Conservation (phyloP, 805 yeast species). For the Monosporozyma yasuniensis region DNA sequence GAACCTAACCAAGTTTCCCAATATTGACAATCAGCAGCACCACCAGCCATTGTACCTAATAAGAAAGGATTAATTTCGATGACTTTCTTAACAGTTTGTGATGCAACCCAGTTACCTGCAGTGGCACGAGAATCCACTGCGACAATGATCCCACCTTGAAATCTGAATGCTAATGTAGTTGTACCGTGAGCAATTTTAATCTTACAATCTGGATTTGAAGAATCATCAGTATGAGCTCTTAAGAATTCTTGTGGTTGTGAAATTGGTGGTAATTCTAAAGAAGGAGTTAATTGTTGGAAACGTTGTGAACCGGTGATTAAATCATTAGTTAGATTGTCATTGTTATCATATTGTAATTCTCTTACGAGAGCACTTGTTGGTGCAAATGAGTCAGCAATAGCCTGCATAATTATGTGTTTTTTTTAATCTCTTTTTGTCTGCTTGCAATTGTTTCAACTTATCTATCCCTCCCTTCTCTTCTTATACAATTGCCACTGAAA, state of each 20-base stretch:
- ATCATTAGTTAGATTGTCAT: slow-evolving; percentile 29
- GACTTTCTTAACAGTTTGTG: slow-evolving; percentile 95
- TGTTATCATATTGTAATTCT: slow-evolving; percentile 25
- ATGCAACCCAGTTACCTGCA: slow-evolving; percentile 96
- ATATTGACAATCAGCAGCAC: slow-evolving; percentile 98
- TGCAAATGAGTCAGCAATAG: slow-evolving; percentile 27
- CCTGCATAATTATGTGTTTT: slow-evolving; percentile 19
- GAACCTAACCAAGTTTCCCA: slow-evolving; percentile 99
- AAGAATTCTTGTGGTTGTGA: slow-evolving; percentile 85
- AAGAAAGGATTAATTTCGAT: slow-evolving; percentile 92
- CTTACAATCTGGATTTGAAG: slow-evolving; percentile 82
- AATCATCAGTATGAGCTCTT: slow-evolving; percentile 97
- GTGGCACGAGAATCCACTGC: slow-evolving; percentile 98
- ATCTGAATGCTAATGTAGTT: slow-evolving; percentile 94
- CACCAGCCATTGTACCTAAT: slow-evolving; percentile 98
- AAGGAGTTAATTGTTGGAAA: slow-evolving; percentile 40
- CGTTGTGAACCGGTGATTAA: slow-evolving; percentile 28
- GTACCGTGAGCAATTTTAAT: slow-evolving; percentile 98
- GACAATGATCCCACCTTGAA: slow-evolving; percentile 88
- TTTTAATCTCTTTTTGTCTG: not conserved
- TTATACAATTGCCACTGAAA: not conserved
- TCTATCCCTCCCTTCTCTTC: not conserved
- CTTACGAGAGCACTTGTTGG: slow-evolving; percentile 16
- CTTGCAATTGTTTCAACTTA: not conserved
- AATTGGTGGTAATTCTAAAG: slow-evolving; percentile 69